Evolutionary conservation across 78 protist species (phyloP).

Genomic region (Protostelium mycophagum): DNA sequence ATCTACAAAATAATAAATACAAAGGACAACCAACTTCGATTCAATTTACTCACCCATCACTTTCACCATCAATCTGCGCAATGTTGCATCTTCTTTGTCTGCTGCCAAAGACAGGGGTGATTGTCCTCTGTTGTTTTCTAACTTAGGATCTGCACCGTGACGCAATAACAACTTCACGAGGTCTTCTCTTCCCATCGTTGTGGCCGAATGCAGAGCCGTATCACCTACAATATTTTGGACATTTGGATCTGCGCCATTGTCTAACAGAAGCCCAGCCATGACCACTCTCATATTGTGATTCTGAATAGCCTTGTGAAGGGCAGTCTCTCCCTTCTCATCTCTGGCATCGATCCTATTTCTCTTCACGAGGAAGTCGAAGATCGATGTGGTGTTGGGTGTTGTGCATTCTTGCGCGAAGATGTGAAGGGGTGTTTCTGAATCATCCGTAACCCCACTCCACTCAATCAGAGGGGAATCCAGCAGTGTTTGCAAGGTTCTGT

Average conservation of each 20-base stretch:
- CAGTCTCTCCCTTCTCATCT: not conserved
- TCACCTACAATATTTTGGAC: conserved; percentile 55
- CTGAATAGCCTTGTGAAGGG: not conserved
- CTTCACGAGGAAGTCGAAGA: not conserved
- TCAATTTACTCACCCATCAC: conserved; percentile 17
- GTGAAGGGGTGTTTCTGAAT: not conserved
- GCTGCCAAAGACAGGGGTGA: not conserved
- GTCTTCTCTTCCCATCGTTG: not conserved
- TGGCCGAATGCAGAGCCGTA: conserved; percentile 57
- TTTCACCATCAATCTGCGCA: conserved; percentile 29
- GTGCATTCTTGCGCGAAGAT: not conserved
- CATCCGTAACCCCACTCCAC: not conserved
- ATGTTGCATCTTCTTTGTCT: conserved; percentile 24
- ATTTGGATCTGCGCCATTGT: conserved; percentile 47
- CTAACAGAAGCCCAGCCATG: conserved; percentile 33
- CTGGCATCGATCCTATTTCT: not conserved
- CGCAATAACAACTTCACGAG: not conserved
- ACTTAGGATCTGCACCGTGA: not conserved
- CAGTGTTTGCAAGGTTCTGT: not conserved
- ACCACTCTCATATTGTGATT: not conserved
- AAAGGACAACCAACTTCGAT: not conserved
- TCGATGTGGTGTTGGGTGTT: not conserved
- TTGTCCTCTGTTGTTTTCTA: not conserved
- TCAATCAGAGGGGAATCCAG: not conserved
- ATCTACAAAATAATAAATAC: conserved; percentile 5